Conservation (phyloP, 805 yeast species). For the Metschnikowia orientalis region DNA sequence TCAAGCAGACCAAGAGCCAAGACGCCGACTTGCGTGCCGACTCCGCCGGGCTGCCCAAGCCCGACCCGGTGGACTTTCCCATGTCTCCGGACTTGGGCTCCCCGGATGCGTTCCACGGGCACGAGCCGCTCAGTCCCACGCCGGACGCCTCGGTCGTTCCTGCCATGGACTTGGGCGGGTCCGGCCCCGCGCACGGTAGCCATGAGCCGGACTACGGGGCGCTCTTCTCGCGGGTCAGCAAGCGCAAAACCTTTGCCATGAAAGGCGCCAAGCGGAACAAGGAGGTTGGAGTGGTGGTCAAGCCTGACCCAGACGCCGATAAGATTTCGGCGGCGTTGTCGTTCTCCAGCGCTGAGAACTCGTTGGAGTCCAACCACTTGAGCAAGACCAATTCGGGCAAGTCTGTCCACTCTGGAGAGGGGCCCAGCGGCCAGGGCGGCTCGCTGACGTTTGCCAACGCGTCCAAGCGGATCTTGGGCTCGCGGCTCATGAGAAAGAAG, state of each 20-base stretch:
- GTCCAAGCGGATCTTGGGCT: constrained; percentile 37
- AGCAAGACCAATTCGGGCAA: constrained; percentile 9
- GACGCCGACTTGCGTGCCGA: constrained; percentile 2
- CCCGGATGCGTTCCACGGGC: no score
- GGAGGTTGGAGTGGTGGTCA: constrained; percentile 22
- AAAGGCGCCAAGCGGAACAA: constrained; percentile 18
- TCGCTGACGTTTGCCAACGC: constrained; percentile 28
- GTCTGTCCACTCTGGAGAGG: constrained; percentile 1
- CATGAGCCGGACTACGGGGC: constrained; percentile 42
- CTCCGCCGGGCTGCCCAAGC: no score
- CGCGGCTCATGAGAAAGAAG: constrained; percentile 34
- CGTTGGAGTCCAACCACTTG: constrained; percentile 10
- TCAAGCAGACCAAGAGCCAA: constrained; percentile 23
- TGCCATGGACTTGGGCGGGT: no score
- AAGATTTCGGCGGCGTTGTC: constrained; percentile 2
- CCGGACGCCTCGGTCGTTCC: no score
- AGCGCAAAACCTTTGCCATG: constrained; percentile 31
- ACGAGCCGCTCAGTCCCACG: no score
- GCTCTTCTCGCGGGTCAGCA: constrained; percentile 40
- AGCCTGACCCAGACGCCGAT: constrained; percentile 15
- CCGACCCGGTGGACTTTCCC: no score
- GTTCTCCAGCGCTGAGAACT: constrained; percentile 15
- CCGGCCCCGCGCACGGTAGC: no score
- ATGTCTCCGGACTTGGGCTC: no score
- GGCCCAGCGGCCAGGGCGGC: constrained; percentile 1